A percentile compares a stretch with the other conserved stretches of the same genome.
Evolutionary conservation across 2,329 filamentous ascomycete species (phyloP).

Genomic region (Fonsecaea multimorphosa): DNA sequence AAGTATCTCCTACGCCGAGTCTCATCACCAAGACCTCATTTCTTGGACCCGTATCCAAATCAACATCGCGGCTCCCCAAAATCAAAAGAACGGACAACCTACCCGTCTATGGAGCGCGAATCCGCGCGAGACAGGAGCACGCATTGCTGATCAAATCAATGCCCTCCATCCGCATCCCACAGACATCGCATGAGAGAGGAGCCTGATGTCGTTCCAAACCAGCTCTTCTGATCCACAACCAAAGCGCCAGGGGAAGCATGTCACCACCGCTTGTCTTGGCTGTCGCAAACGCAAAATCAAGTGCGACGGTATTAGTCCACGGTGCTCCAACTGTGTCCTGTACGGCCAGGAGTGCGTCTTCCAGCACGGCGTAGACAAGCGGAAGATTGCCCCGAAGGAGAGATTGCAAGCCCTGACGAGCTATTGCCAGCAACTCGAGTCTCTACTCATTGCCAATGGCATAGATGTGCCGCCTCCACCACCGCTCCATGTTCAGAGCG

Average conservation of each 20-base stretch:
- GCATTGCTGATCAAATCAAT: neutral
- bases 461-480: slow-evolving; percentile 24
- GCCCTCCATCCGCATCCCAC: neutral
- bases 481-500: slow-evolving; percentile 20
- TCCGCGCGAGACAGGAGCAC: neutral
- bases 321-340: slow-evolving; percentile 37
- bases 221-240: slow-evolving; percentile 6
- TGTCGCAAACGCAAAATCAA: slow-evolving; percentile 40
- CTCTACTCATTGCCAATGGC: slow-evolving; percentile 21
- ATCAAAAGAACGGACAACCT: neutral
- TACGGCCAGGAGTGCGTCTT: slow-evolving; percentile 31
- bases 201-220: slow-evolving; percentile 13
- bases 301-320: slow-evolving; percentile 39
- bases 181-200: neutral
- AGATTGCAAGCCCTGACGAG: slow-evolving; percentile 27
- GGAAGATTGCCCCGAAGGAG: slow-evolving; percentile 34
- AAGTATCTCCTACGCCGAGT: no score
- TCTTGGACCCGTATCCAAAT: neutral
- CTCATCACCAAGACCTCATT: neutral
- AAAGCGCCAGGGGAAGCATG: slow-evolving; percentile 27
- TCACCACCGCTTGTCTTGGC: slow-evolving; percentile 35
- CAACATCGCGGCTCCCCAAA: neutral
- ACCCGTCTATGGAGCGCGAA: neutral
- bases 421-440: slow-evolving; percentile 29
- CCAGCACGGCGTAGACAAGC: slow-evolving; percentile 30